A percentile compares a stretch with the other conserved stretches of the same genome.
phyloP scores from a whole-genome alignment of 73 alveolate genomes.

The Uronychia binucleata region DNA sequence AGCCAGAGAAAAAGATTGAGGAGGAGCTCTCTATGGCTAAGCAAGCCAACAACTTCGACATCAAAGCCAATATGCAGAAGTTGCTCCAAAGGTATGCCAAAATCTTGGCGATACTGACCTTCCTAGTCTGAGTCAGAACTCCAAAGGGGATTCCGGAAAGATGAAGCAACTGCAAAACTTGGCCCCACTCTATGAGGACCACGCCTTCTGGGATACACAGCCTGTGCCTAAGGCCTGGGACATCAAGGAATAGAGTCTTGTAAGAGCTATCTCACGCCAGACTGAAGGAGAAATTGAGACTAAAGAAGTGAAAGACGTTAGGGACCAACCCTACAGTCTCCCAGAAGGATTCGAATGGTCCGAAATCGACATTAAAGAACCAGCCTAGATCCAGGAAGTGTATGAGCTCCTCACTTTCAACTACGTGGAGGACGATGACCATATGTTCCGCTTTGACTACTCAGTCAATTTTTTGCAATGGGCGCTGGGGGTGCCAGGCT shows the following conservation, averaged over 20 bases:
- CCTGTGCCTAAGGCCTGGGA: conserved; percentile 78
- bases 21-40: no score
- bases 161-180: conserved; percentile 17
- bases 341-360: conserved; percentile 91
- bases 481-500: conserved; percentile 88
- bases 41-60: no score
- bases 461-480: conserved; percentile 90
- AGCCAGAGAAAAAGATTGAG: no score
- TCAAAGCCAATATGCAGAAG: no score
- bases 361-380: conserved; percentile 77
- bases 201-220: conserved; percentile 86
- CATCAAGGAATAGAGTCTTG: conserved; percentile 6
- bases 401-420: conserved; percentile 89
- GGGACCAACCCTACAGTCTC: conserved; percentile 69
- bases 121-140: not conserved
- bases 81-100: no score
- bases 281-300: conserved; percentile 69
- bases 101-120: no score
- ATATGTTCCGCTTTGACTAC: conserved; percentile 95
- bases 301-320: conserved; percentile 68
- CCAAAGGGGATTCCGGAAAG: conserved; percentile 17
- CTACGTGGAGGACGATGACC: conserved; percentile 97
- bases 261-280: not conserved
- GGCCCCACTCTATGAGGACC: conserved; percentile 56
- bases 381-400: conserved; percentile 37